A percentile compares a stretch with the other conserved stretches of the same genome.
Conservation (phyloP, 1,139 yeast genomes). For the Kurtzmaniella quercitrusa region DNA sequence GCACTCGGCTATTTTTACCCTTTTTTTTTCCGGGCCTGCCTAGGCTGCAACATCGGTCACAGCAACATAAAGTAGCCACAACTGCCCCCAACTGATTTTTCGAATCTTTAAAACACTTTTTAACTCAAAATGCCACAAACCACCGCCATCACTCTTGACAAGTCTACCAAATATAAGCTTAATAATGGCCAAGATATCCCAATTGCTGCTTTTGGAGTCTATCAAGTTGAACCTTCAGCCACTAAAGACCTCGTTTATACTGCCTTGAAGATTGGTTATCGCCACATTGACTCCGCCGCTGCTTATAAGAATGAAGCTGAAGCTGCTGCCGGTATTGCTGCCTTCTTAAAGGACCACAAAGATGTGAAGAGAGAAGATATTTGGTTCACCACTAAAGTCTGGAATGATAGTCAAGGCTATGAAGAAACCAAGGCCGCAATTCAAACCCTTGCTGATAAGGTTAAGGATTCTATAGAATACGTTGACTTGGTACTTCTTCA, state of each 20-base stretch:
- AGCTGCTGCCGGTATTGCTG: constrained; percentile 27
- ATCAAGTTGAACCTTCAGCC: constrained; percentile 20
- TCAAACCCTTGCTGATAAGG: constrained; percentile 23
- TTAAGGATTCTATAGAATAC: constrained; percentile 35
- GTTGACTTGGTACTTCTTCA: constrained; percentile 44
- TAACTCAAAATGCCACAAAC: constrained; percentile 11
- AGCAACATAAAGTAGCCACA: neutral
- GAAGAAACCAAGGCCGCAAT: constrained; percentile 54
- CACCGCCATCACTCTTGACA: constrained; percentile 28
- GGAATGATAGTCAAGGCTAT: constrained; percentile 59
- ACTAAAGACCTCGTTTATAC: constrained; percentile 28
- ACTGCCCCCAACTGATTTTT: too few relatives aligned
- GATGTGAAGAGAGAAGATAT: constrained; percentile 26
- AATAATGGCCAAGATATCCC: constrained; percentile 39
- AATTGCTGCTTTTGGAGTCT: constrained; percentile 39
- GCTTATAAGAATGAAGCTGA: constrained; percentile 56
- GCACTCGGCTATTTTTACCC: neutral
- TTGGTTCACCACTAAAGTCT: constrained; percentile 55
- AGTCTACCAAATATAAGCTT: constrained; percentile 26
- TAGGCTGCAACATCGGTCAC: neutral
- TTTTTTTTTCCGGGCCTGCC: neutral
- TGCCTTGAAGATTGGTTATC: constrained; percentile 59
- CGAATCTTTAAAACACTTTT: neutral
- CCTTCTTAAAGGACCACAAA: constrained; percentile 41
- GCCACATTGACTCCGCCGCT: constrained; percentile 49